A percentile compares a stretch with the other conserved stretches of the same genome.
Evolutionary conservation across 2,329 filamentous ascomycete genomes (phyloP).

Genomic region (Pseudogymnoascus pannorum): DNA sequence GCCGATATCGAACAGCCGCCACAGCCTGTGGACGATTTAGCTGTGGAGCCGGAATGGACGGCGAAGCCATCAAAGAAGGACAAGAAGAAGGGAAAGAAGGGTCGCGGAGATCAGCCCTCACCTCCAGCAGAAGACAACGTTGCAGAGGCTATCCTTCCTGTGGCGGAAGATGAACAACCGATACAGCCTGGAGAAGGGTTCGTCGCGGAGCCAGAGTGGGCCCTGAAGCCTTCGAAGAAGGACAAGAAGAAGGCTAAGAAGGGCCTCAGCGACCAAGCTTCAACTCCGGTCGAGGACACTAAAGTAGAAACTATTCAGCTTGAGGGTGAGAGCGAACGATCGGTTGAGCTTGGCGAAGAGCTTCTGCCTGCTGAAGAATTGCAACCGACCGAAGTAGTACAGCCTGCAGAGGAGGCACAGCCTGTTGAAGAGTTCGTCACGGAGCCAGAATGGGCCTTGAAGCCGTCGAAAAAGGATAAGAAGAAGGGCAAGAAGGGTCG

Average conservation of each 20-base stretch:
- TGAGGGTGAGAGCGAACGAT: neutral
- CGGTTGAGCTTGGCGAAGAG: neutral
- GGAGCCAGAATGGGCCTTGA: neutral
- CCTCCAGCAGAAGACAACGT: neutral
- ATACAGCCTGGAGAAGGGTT: neutral
- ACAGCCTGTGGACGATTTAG: neutral
- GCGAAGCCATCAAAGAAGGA: slow-evolving; percentile 27
- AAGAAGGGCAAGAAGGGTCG: slow-evolving; percentile 22
- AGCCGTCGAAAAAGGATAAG: slow-evolving; percentile 32
- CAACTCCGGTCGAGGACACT: neutral
- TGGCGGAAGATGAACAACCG: neutral
- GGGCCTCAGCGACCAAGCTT: neutral
- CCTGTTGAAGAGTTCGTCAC: neutral
- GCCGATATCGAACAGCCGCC: neutral
- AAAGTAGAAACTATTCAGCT: neutral
- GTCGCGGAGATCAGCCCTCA: neutral
- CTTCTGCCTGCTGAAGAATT: neutral
- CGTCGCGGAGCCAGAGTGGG: neutral
- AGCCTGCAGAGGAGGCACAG: neutral
- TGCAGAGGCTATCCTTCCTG: neutral
- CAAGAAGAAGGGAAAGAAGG: slow-evolving; percentile 33
- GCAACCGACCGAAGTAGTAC: too few relatives aligned
- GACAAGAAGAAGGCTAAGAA: slow-evolving; percentile 31
- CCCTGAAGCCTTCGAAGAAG: slow-evolving; percentile 11
- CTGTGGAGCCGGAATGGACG: neutral